Percentiles rank a stretch among this genome's conserved stretches.
phyloP scores from a whole-genome alignment of 345 rosid genomes.

The Linum lewisii region DNA sequence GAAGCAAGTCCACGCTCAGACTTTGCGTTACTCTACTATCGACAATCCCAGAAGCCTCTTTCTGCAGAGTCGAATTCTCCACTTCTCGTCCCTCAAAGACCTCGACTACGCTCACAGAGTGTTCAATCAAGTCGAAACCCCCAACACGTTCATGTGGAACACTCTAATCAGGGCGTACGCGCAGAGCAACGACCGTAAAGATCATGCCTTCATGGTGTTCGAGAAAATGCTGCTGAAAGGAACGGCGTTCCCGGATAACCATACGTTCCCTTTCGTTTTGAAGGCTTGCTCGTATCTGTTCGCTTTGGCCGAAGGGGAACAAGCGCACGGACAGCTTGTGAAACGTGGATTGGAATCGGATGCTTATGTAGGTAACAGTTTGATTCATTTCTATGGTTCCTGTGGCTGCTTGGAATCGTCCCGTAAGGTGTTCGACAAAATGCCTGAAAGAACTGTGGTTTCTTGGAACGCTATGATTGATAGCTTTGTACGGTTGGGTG shows the following conservation, averaged over 20 bases:
- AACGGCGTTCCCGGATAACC: slow-evolving; percentile 46
- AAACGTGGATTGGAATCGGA: slow-evolving; percentile 55
- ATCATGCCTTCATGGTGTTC: slow-evolving; percentile 41
- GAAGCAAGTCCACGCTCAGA: slow-evolving; percentile 67
- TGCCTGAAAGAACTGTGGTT: slow-evolving; percentile 58
- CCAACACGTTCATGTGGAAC: slow-evolving; percentile 81
- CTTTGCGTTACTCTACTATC: slow-evolving; percentile 43
- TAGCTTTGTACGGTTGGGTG: slow-evolving; percentile 52
- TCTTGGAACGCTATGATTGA: slow-evolving; percentile 73
- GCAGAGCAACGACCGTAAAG: slow-evolving; percentile 34
- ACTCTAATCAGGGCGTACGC: slow-evolving; percentile 69
- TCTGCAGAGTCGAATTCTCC: slow-evolving; percentile 53
- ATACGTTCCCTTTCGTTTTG: slow-evolving; percentile 74
- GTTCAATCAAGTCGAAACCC: slow-evolving; percentile 36
- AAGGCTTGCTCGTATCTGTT: slow-evolving; percentile 69
- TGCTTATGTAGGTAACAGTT: slow-evolving; percentile 65
- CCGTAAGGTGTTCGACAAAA: slow-evolving; percentile 47
- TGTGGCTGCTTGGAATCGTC: slow-evolving; percentile 53
- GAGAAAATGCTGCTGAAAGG: slow-evolving; percentile 44
- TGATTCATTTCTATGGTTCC: slow-evolving; percentile 62
- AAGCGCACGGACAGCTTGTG: slow-evolving; percentile 51
- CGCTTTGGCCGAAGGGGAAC: slow-evolving; percentile 54
- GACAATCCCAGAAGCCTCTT: slow-evolving; percentile 32
- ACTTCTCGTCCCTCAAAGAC: slow-evolving; percentile 37
- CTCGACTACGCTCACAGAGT: slow-evolving; percentile 41